These are phyloP conservation scores for Rubia yunnanensis DNA, from an alignment of 257 asterid genomes.

Conservation along the genomic window DNA sequence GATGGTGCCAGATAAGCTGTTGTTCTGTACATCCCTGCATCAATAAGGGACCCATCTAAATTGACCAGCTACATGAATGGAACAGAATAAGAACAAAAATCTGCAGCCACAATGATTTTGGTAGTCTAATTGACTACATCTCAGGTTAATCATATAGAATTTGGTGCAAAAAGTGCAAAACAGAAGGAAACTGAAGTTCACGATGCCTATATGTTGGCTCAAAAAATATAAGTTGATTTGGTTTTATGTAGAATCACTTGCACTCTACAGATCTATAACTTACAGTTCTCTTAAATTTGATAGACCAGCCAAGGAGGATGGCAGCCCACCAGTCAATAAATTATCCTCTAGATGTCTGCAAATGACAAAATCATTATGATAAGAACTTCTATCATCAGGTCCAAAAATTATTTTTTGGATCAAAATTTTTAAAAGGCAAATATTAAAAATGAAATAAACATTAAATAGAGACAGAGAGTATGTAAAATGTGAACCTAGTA, in stretches of 20 bases:
- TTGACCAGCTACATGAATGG: background rate
- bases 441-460: background rate
- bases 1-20: conserved; percentile 59
- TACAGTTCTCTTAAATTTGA: conserved; percentile 79
- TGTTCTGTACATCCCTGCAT: conserved; percentile 82
- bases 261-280: conserved; percentile 24
- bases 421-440: background rate
- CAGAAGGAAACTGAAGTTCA: background rate
- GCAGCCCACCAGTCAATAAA: conserved; percentile 64
- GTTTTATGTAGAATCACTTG: background rate
- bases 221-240: background rate
- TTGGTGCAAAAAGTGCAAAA: background rate
- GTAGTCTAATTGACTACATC: background rate
- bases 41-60: conserved; percentile 12
- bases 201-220: background rate
- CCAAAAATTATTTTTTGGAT: too few relatives aligned
- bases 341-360: conserved; percentile 86
- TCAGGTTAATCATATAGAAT: background rate
- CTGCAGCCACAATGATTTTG: background rate
- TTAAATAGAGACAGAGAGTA: background rate
- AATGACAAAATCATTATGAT: conserved; percentile 16
- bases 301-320: conserved; percentile 54
- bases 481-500: too few relatives aligned
- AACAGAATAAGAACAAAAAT: background rate
- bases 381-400: conserved; percentile 1